Evolutionary conservation across 139 green algal species (phyloP).

Genomic region (Chlorella sorokiniana): DNA sequence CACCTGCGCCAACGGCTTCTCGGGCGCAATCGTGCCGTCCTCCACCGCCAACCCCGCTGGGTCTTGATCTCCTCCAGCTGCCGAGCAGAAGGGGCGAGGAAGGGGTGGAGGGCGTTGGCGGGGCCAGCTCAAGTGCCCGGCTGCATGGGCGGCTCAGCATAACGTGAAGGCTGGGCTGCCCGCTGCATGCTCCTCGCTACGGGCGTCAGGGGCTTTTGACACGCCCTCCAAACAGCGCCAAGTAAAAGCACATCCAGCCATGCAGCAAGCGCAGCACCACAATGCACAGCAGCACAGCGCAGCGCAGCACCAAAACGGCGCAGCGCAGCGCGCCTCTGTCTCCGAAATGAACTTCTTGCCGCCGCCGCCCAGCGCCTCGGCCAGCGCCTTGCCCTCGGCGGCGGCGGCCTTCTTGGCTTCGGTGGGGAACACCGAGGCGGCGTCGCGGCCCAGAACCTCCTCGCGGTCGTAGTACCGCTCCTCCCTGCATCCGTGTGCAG

Average conservation of each 20-base stretch:
- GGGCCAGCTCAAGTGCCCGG: not conserved
- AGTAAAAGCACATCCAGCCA: no score
- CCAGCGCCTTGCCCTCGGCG: conserved; percentile 41
- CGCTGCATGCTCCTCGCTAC: no score
- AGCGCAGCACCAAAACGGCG: not conserved
- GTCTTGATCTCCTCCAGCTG: conserved; percentile 69
- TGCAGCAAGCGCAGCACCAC: no score
- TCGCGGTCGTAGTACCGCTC: conserved; percentile 70
- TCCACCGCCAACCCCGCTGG: conserved; percentile 50
- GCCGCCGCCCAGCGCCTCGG: conserved; percentile 56
- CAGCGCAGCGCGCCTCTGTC: conserved; percentile 55
- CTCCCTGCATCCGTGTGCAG: conserved; percentile 57
- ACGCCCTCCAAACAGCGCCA: no score
- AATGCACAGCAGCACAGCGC: not conserved
- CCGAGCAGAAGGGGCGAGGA: not conserved
- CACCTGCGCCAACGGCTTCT: conserved; percentile 76
- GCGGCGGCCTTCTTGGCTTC: conserved; percentile 30
- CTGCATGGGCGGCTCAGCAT: not conserved
- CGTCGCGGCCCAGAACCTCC: conserved; percentile 69
- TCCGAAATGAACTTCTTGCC: conserved; percentile 74
- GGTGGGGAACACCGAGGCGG: conserved; percentile 71
- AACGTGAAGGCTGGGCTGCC: no score
- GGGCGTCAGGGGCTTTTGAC: no score
- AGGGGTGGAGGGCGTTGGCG: not conserved
- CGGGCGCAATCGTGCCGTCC: conserved; percentile 55